Evolutionary conservation across 306 rosid genomes (phyloP).

Genomic region (Ormosia emarginata): DNA sequence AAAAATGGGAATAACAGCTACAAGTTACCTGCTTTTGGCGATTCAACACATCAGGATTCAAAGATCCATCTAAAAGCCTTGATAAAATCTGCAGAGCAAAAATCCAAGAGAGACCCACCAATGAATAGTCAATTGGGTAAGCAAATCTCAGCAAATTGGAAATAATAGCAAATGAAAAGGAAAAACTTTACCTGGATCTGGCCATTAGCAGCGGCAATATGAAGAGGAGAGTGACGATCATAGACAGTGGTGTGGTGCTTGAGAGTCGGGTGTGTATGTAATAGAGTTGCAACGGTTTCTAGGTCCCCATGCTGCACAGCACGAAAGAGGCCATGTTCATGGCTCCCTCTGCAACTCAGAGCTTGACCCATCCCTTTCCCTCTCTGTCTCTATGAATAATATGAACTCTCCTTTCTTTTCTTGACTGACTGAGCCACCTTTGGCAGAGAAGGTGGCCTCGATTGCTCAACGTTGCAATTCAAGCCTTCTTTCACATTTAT

Average conservation of each 20-base stretch:
- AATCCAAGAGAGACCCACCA: constrained; percentile 15
- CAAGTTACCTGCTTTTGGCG: constrained; percentile 81
- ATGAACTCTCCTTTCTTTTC: background rate
- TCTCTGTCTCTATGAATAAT: background rate
- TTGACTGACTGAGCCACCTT: constrained; percentile 45
- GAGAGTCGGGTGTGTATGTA: constrained; percentile 51
- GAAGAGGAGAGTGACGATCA: constrained; percentile 83
- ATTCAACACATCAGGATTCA: constrained; percentile 81
- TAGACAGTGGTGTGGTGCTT: constrained; percentile 64
- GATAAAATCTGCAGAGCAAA: constrained; percentile 57
- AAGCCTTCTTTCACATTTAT: constrained; percentile 48
- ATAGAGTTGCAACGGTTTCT: constrained; percentile 42
- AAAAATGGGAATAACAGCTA: background rate
- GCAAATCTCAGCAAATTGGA: background rate
- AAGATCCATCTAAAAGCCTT: constrained; percentile 68
- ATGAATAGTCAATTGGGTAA: background rate
- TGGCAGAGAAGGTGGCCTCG: constrained; percentile 35
- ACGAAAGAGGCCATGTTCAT: constrained; percentile 71
- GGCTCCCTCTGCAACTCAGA: constrained; percentile 70
- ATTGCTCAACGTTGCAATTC: constrained; percentile 22
- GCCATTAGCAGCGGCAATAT: constrained; percentile 94
- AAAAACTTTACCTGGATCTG: constrained; percentile 73
- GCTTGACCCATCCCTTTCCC: constrained; percentile 80
- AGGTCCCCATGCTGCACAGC: constrained; percentile 79
- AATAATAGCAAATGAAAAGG: background rate